Base-by-base conservation (phyloP, 176 grass and related monocot genomes). In the Rhynchospora tenuis region DNA sequence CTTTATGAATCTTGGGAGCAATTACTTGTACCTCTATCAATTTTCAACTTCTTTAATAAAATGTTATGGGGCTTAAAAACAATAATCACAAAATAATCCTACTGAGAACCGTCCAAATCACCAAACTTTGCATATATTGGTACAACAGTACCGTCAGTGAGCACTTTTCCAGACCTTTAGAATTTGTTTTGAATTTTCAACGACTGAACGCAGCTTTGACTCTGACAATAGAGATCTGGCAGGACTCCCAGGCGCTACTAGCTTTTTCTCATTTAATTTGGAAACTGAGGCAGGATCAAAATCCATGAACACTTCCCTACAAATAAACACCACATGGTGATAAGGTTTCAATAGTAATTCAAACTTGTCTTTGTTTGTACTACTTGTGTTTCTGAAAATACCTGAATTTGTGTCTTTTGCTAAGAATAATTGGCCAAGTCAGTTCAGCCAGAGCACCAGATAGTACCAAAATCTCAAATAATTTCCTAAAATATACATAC, bases 401-500 rank as follows among this genome's bases (percentile, higher is more conserved):
- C 95, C 92, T 92, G 84, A 99, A 99, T 42, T 88, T 71, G 63
- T 91, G 88, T 79, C 97, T 99, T 91, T 96, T 99, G 86, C 88
- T 89, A 12, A 99, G 93, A 57, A 99, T 99, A 71, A 83, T 88
- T 9, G 93, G 89, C 97, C 97, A 99, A 61, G 93, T 84, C 81
- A 93, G 90, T 79, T 99, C 97, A 16, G 97, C 93, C 31, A 99
- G 74, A 29, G 97, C 93, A 67, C 97, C 89, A 33, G 97, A 99
- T 16, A 99, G 85, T 73, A 90, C 87, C 58, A 99, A 89, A 64
- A 96, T 86, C 84, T 99, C 97, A 82, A 99, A 99, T 71, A 99
- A 86, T 83, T 90, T 93, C 88, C 97, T 99, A 88, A 60, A 86
- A 46, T 71, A 13, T 75, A 43, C 27, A 89, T 84, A 89, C 47